Conservation (phyloP, 2,329 filamentous ascomycete species). For the Fusarium sp. region DNA sequence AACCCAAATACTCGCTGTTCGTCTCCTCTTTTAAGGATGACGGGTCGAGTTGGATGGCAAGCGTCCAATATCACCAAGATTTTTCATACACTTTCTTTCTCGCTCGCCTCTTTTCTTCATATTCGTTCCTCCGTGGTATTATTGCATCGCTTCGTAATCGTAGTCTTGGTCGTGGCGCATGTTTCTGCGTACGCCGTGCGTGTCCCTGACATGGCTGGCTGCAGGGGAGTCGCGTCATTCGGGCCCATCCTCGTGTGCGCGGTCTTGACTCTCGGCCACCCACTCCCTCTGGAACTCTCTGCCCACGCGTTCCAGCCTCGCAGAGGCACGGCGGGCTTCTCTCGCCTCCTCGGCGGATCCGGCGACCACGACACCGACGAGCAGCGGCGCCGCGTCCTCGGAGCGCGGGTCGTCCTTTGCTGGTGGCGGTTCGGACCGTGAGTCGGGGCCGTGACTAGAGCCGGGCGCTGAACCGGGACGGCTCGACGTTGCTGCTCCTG, state of each 20-base stretch:
- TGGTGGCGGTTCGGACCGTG: slow-evolving; percentile 23
- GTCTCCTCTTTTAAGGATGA: background rate
- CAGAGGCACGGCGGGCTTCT: slow-evolving; percentile 66
- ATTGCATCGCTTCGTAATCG: slow-evolving; percentile 42
- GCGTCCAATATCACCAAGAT: slow-evolving; percentile 8
- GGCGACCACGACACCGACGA: slow-evolving; percentile 67
- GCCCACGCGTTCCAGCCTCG: slow-evolving; percentile 65
- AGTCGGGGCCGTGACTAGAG: slow-evolving; percentile 27
- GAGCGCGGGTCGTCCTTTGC: slow-evolving; percentile 37
- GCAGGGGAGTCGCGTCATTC: slow-evolving; percentile 36
- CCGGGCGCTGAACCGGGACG: slow-evolving; percentile 30
- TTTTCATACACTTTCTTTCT: slow-evolving; percentile 3
- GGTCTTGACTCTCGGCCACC: slow-evolving; percentile 49
- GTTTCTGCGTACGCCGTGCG: background rate
- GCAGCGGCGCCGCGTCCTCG: slow-evolving; percentile 60
- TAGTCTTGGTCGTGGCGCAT: slow-evolving; percentile 30
- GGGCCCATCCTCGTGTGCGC: slow-evolving; percentile 38
- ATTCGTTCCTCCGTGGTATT: slow-evolving; percentile 26
- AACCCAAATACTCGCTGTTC: background rate
- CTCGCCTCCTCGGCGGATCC: slow-evolving; percentile 58
- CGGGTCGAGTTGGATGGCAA: background rate
- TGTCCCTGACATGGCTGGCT: background rate
- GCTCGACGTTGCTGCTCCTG: slow-evolving; percentile 1
- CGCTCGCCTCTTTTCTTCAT: background rate
- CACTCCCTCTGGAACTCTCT: slow-evolving; percentile 67